These are phyloP conservation scores for Cladophialophora psammophila DNA, from an alignment of 2,329 filamentous ascomycete species.

Conservation along the genomic window DNA sequence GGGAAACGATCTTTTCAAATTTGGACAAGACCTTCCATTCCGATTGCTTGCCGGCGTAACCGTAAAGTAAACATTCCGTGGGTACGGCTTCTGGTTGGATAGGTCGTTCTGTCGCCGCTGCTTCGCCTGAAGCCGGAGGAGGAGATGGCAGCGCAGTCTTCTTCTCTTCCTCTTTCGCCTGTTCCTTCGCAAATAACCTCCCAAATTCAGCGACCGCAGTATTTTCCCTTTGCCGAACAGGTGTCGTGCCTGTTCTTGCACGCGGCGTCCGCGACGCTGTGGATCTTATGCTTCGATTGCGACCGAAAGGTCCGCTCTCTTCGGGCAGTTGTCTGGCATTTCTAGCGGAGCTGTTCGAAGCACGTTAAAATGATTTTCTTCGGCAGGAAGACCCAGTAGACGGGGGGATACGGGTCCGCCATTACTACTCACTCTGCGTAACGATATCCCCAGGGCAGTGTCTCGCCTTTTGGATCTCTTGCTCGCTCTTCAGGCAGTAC, in stretches of 20 bases:
- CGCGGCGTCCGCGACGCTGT: conserved; percentile 56
- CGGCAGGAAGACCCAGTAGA: neutral
- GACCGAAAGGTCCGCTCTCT: conserved; percentile 69
- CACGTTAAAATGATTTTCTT: conserved; percentile 20
- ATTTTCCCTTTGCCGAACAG: conserved; percentile 61
- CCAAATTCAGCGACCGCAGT: conserved; percentile 57
- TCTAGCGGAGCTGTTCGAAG: conserved; percentile 51
- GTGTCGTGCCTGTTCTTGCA: conserved; percentile 65
- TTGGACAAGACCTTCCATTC: conserved; percentile 87
- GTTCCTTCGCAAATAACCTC: conserved; percentile 54
- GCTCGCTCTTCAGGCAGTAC: conserved; percentile 69
- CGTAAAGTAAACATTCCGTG: conserved; percentile 84
- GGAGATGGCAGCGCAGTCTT: conserved; percentile 32
- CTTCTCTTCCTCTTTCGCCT: conserved; percentile 48
- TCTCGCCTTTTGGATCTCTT: conserved; percentile 64
- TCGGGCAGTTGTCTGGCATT: conserved; percentile 63
- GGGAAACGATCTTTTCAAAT: conserved; percentile 76
- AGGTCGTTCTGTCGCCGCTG: conserved; percentile 37
- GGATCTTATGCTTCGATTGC: conserved; percentile 55
- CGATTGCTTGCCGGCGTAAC: conserved; percentile 72
- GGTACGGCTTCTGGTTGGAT: conserved; percentile 55
- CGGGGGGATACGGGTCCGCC: neutral
- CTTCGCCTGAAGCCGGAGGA: conserved; percentile 26
- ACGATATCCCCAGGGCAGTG: conserved; percentile 69
- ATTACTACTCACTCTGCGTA: conserved; percentile 63